Conservation (phyloP, 179 eudicot species). For the Carnegiea gigantea region DNA sequence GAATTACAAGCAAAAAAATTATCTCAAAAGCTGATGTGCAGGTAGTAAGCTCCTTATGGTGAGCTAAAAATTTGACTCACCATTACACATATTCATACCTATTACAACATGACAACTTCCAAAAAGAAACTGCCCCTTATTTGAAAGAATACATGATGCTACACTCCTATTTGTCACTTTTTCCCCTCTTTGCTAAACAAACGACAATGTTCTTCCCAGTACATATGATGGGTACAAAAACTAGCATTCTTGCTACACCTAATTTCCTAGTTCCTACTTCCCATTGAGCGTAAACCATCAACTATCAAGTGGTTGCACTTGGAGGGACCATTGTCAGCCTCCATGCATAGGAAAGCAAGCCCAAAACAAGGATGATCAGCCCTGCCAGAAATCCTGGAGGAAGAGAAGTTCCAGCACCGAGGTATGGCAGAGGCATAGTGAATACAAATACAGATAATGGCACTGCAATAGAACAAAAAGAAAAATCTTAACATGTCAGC, state of each 20-base stretch:
- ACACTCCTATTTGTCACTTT: not conserved
- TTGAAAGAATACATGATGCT: not conserved
- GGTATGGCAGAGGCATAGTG: conserved; percentile 86
- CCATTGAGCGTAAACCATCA: not conserved
- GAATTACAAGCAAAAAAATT: too few relatives aligned
- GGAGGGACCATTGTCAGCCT: conserved; percentile 42
- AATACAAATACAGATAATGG: conserved; percentile 83
- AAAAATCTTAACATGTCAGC: not conserved
- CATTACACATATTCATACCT: too few relatives aligned
- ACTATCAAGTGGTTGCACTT: conserved; percentile 32
- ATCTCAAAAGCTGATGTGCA: too few relatives aligned
- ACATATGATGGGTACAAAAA: conserved; percentile 16
- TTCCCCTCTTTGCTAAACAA: conserved; percentile 4
- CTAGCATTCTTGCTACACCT: conserved; percentile 4
- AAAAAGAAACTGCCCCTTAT: not conserved
- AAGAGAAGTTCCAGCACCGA: conserved; percentile 77
- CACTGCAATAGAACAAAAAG: conserved; percentile 41
- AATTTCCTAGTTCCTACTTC: not conserved
- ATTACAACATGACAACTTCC: too few relatives aligned
- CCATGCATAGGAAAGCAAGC: conserved; percentile 68
- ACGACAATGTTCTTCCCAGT: conserved; percentile 8
- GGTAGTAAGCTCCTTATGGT: too few relatives aligned
- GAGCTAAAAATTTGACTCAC: too few relatives aligned
- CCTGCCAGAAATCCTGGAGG: conserved; percentile 86
- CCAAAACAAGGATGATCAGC: conserved; percentile 58